Evolutionary conservation across 306 rosid species (phyloP), one percentile per base, ranked within the genome.

Genomic region (Quercus agrifolia): DNA sequence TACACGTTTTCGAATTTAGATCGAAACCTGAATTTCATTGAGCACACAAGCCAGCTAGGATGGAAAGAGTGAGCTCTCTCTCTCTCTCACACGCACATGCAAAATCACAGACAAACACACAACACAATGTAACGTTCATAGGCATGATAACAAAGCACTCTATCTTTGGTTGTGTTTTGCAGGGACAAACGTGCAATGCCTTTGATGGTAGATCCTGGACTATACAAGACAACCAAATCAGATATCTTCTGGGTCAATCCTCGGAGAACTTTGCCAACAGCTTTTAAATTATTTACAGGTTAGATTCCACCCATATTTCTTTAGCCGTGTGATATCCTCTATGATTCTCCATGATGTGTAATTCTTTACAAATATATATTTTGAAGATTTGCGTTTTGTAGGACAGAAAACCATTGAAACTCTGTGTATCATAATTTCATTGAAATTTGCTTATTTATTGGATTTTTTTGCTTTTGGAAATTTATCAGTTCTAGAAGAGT

Each of bases 211-310:
- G 98, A 95, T 79, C 98, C 99, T 3, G 98, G 98, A 41, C 93
- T 95, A 78, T 93, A 95, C 84, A 73, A 80, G 70, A 38, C 88
- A n/a, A 86, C 78, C 67, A 95, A 95, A 80, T 79, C 90, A 27
- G 99, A 95, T 72, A 76, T 95, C 55, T 89, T 86, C 80, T 86
- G 88, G 92, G 99, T 88, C 30, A 82, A 74, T 41, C 99, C 99
- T 12, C 56, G 61, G 69, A 86, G 99, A 82, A 17, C 82, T 73
- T 80, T 91, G 81, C 99, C 98, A 38, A 87, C 92, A 1, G 80
- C 98, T 25, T 95, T 95, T 86, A 89, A 90, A 76, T 80, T 95
- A 74, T 95, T 95, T 84, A 95, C 99, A 19, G 99, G 99, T 93
- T 77, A 82, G 89, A 79, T 31, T 73, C 61, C 55, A 33, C 21